Conservation (phyloP, 257 asterid genomes). For the Solanum clarkiae region DNA sequence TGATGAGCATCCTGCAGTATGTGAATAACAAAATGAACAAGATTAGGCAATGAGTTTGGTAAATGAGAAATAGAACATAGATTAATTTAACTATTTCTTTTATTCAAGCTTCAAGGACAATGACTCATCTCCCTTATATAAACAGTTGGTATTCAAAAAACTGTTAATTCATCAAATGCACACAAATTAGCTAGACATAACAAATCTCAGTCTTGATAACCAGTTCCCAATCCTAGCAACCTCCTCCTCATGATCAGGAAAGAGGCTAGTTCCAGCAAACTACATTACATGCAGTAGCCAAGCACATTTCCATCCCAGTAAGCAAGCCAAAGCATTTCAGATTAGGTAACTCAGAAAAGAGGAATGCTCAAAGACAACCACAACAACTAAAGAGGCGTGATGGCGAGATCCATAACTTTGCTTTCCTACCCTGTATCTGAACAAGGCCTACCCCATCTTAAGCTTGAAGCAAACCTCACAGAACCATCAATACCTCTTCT, state of each 20-base stretch:
- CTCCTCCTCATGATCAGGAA: neutral
- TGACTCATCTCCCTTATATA: neutral
- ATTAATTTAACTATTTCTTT: neutral
- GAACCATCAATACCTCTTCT: neutral
- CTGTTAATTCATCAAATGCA: neutral
- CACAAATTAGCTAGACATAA: neutral
- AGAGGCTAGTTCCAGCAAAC: neutral
- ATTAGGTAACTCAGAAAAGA: neutral
- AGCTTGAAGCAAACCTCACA: neutral
- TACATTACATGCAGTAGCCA: neutral
- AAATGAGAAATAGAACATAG: neutral
- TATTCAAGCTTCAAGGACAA: neutral
- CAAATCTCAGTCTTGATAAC: neutral
- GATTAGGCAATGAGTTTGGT: neutral
- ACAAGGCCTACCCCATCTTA: neutral
- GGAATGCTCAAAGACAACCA: neutral
- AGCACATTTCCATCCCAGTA: neutral
- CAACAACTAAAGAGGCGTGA: neutral
- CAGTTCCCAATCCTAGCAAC: neutral
- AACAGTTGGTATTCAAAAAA: neutral
- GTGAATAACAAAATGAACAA: neutral
- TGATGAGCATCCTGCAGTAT: constrained; percentile 71
- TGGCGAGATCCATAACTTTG: neutral
- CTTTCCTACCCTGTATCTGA: neutral
- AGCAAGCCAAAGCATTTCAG: neutral